These are phyloP conservation scores for Eimeria maxima DNA, from an alignment of 169 alveolate species.

Conservation along the genomic window DNA sequence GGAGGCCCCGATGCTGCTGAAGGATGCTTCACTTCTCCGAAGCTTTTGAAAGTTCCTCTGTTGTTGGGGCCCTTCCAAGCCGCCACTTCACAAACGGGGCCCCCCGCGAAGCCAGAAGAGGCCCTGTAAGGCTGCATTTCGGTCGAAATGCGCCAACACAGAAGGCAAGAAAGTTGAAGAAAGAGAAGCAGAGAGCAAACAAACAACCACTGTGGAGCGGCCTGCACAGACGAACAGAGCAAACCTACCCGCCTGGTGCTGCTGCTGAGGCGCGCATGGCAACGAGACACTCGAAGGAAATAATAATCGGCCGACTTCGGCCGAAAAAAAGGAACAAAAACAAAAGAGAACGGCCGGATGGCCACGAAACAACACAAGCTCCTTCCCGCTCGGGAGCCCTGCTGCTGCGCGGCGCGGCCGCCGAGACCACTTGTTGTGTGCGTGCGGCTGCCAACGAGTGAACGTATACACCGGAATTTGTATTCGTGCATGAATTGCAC, in stretches of 20 bases:
- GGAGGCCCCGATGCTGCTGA: neutral
- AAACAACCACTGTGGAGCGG: neutral
- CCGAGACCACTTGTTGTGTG: neutral
- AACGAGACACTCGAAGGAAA: neutral
- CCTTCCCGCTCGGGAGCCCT: neutral
- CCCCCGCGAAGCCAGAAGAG: neutral
- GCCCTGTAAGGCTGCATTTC: conserved; percentile 36
- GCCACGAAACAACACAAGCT: neutral
- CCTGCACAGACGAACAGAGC: neutral
- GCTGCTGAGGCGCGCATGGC: neutral
- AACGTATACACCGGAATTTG: neutral
- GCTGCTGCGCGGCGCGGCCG: conserved; percentile 8
- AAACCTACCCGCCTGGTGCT: neutral
- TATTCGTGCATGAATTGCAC: neutral
- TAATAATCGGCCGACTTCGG: neutral
- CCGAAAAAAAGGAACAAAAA: neutral
- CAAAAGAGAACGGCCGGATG: neutral
- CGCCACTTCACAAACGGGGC: neutral
- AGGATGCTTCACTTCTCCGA: conserved; percentile 3
- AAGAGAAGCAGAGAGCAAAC: neutral
- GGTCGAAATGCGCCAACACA: neutral
- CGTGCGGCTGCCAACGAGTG: neutral
- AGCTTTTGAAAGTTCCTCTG: neutral
- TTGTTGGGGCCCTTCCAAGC: conserved; percentile 69
- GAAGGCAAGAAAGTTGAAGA: neutral